Evolutionary conservation across 495 filamentous ascomycete species (phyloP), one percentile per base, ranked within the genome.

Genomic region (Trichoderma erinaceum): DNA sequence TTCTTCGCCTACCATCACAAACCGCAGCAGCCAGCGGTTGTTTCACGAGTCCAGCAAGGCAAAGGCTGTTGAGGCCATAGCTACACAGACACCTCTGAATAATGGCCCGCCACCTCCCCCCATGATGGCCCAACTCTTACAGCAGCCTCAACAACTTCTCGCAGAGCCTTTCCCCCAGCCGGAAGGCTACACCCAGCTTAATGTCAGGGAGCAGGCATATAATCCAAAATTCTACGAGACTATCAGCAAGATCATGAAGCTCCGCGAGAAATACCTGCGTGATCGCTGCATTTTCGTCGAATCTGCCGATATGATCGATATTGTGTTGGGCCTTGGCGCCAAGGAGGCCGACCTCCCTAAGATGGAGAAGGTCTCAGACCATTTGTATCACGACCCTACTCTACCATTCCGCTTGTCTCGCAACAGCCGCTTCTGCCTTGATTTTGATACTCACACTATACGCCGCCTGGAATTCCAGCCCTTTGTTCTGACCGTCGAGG

Each of bases 351-450:
- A 66, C 65, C 16, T 66, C 65, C 41, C 41, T 15, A n/a, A n/a
- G n/a, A 32, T 66, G 41, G 15, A 46, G 41, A 32, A 21, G 2
- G 44, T 50, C 41, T 32, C 41, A n/a, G 65, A 66, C 41, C 7
- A 21, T n/a, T 10, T 48, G 41, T 32, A 48, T 25, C 44, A 32
- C 18, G 65, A 66, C 43, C 65, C 65, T 23, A 66, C 65, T 11
- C 43, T 66, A 1, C 41, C 38, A 8, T 66, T 46, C 41, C 65
- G 65, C 41, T 11, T 7, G 65, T 32, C 43, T 21, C 38, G 41
- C 41, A 46, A 66, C 65, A 46, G 65, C 27, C 65, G 65, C n/a
- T 66, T 46, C 43, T 66, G 65, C 43, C 16, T 66, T 44, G 65
- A 66, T 44, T 44, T n/a, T 21, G 65, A 66, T 6, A 66, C 65